Base-by-base conservation (phyloP, 768 basidiomycete species). In the Imleria badia region DNA sequence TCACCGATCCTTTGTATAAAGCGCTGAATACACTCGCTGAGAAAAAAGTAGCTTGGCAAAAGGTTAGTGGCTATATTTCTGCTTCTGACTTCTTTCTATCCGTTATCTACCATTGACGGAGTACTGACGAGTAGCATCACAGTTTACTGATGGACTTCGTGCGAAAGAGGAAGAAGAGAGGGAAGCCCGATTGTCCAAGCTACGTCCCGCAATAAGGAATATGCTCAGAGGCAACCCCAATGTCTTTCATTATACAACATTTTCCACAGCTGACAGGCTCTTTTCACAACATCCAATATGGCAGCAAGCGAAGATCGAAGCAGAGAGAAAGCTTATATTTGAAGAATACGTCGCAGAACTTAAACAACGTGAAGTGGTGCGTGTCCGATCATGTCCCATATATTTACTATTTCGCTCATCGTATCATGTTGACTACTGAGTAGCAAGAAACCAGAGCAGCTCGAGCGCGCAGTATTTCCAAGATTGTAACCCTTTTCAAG, bases 1-100 rank as follows among this genome's bases (percentile, higher is more conserved):
- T 99, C 73, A 98, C 94, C 63, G 96, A 98, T 77, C 96, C 97
- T 41, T 73, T 97, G 60, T 99, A 98, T 76, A 95, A 93, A 76
- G 89, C 94, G 41, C 78, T 99, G 56, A 90, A 89, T 67, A 93
- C 89, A 42, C 79, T 98, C 45, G 93, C 93, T 15, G 94, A 99
- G 75, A 95, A 94, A 76, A 98, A 97, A 75, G 77, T 85, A 51
- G 84, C 87, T 51, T 99, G 91, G 83, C 91, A 95, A 73, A 94
- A 94, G 82, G 94, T 93, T 51, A 36, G 81, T 68, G 22, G 29
- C 45, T 22, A 29, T 48, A 36, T 14, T 51, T n/a, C 29, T 40
- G 26, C 19, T 29, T 34, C 20, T 31, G 20, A 2, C 43, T 38
- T 9, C n/a, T 23, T 17, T 45, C 33, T 17, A 33, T 48, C 30